Conservation (phyloP, 139 green algal species). For the Eudorina sp. region DNA sequence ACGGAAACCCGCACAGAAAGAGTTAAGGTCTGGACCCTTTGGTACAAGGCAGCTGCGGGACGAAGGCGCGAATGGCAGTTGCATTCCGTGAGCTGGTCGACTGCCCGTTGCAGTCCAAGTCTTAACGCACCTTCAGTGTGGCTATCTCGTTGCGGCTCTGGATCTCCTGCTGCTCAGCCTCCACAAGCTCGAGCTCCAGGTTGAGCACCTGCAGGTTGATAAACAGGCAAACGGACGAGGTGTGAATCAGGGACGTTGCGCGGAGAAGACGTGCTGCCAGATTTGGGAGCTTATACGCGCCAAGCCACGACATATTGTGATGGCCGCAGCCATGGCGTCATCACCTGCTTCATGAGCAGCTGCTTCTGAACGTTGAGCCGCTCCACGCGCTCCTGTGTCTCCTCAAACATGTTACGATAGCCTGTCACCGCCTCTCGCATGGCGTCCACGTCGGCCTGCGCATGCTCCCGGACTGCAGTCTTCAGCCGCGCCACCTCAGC, state of each 20-base stretch:
- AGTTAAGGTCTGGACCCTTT: no score
- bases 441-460: constrained; percentile 60
- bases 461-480: constrained; percentile 37
- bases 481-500: constrained; percentile 54
- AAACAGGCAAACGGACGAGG: no score
- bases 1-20: no score
- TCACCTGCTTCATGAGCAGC: constrained; percentile 76
- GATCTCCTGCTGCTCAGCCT: constrained; percentile 32
- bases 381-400: constrained; percentile 61
- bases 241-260: no score
- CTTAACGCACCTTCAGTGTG: constrained; percentile 8
- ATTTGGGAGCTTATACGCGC: no score
- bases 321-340: no score
- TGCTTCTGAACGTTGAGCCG: constrained; percentile 77
- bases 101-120: no score
- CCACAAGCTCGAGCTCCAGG: constrained; percentile 56
- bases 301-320: no score
- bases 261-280: no score
- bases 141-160: neutral
- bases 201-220: constrained; percentile 55
- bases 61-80: no score
- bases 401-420: constrained; percentile 54
- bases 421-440: constrained; percentile 63
- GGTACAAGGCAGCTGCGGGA: no score
- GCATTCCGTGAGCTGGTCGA: no score